Evolutionary conservation across 2,329 filamentous ascomycete genomes (phyloP).

Genomic region (Apiospora koreana): DNA sequence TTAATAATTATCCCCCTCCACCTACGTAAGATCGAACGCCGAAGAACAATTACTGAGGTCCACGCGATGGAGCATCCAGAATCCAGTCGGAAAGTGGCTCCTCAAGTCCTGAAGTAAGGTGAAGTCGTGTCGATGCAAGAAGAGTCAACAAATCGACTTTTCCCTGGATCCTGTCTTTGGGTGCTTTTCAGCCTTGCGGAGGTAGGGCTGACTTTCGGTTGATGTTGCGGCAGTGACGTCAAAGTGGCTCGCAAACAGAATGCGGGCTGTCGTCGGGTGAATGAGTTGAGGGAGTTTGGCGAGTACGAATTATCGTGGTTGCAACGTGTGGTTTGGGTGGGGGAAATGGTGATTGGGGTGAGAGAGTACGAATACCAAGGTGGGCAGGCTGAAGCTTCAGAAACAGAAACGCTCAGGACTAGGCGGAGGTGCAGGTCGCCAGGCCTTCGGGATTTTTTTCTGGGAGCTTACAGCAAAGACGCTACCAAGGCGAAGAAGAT

Average conservation of each 20-base stretch:
- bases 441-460: constrained; percentile 1
- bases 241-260: constrained; percentile 1
- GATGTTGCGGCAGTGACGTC: constrained; percentile 1
- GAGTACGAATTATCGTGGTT: neutral
- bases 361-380: neutral
- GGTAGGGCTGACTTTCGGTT: neutral
- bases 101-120: neutral
- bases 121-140: neutral
- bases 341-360: constrained; percentile 3
- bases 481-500: neutral
- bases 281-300: neutral
- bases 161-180: neutral
- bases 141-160: neutral
- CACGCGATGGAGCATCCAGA: constrained; percentile 2
- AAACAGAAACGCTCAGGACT: constrained; percentile 5
- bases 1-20: constrained; percentile 9
- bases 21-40: constrained; percentile 1
- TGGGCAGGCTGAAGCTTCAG: constrained; percentile 12
- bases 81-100: neutral
- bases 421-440: constrained; percentile 14
- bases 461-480: neutral
- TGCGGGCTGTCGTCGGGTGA: neutral
- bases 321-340: neutral
- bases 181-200: constrained; percentile 9
- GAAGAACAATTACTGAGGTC: neutral